These are phyloP conservation scores for Cytospora chrysosperma DNA, from an alignment of 2,329 filamentous ascomycete species.

Conservation along the genomic window DNA sequence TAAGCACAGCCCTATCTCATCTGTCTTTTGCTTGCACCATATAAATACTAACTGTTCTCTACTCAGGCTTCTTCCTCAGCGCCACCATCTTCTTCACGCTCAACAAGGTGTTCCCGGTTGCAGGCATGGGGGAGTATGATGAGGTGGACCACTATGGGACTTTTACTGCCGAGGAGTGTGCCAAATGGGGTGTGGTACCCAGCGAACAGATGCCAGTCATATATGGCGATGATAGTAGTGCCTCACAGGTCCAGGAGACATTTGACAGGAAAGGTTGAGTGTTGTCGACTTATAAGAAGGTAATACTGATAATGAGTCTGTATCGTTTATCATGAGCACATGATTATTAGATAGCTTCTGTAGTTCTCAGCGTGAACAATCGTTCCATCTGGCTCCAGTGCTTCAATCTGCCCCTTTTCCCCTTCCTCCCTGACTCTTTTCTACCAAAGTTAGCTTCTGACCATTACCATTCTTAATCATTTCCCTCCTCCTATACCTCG, in stretches of 20 bases:
- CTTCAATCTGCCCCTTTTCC: too few species aligned
- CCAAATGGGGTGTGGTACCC: conserved; percentile 27
- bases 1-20: conserved; percentile 21
- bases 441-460: too few species aligned
- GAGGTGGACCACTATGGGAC: conserved; percentile 44
- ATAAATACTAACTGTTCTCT: not conserved
- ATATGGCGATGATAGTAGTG: conserved; percentile 8
- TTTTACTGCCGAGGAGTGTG: conserved; percentile 43
- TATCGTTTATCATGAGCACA: too few species aligned
- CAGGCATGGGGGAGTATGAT: conserved; percentile 43
- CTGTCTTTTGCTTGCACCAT: too few species aligned
- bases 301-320: not conserved
- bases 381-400: too few species aligned
- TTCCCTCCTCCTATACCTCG: too few species aligned
- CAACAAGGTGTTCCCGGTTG: conserved; percentile 41
- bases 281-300: not conserved
- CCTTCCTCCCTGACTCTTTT: not conserved
- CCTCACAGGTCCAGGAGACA: conserved; percentile 13
- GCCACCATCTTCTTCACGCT: conserved; percentile 29
- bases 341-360: not conserved
- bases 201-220: conserved; percentile 1
- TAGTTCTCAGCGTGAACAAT: not conserved
- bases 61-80: conserved; percentile 40
- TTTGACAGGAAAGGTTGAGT: conserved; percentile 10
- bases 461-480: too few species aligned